Base-by-base conservation (phyloP, 345 rosid species). In the Syzygium jambos region DNA sequence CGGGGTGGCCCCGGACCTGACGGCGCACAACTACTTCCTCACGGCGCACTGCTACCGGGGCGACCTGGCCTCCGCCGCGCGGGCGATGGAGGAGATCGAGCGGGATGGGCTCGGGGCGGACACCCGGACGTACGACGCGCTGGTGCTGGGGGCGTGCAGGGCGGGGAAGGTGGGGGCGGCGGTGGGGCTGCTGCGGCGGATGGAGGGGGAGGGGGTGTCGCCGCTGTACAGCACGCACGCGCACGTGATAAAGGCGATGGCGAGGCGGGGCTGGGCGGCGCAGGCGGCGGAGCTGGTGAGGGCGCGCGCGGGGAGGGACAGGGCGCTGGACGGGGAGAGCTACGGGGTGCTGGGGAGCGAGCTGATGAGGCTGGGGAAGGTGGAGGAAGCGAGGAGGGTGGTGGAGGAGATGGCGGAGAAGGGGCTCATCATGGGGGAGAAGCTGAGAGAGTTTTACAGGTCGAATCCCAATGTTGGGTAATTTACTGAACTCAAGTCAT, bases 81-180 rank as follows among this genome's bases (percentile, higher is more conserved):
- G 85, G 49, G 93, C 94, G 88, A 34, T 95, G 91, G 90, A 85
- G 88, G 93, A 65, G 90, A 95, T 95, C 56, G 94, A 91, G 88
- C 93, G 91, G 86, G 92, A 91, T 43, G 93, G 92, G 38, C 80
- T 92, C 78, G 86, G 68, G 5, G 91, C 91, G 25, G 95, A 95
- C 68, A 49, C 91, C 85, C 93, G 95, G 16, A 93, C 96, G 6
- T 94, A 90, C 89, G 98, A 96, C 90, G 97, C 97, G 85, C 92
- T 94, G 84, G 94, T 96, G 52, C 90, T 95, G 89, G 95, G 95
- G 49, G 94, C 95, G 88, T 94, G 96, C 82, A 95, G 84, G 63
- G 89, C 88, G 23, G 95, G 94, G 80, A 93, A 88, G 59, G 91
- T 95, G 51, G 98, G 91, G 46, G 97, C 92, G 2, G 95, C 95